Evolutionary conservation across 1,139 yeast genomes (phyloP), one percentile per base, ranked within the genome.

Genomic region (Lodderomyces elongisporus): DNA sequence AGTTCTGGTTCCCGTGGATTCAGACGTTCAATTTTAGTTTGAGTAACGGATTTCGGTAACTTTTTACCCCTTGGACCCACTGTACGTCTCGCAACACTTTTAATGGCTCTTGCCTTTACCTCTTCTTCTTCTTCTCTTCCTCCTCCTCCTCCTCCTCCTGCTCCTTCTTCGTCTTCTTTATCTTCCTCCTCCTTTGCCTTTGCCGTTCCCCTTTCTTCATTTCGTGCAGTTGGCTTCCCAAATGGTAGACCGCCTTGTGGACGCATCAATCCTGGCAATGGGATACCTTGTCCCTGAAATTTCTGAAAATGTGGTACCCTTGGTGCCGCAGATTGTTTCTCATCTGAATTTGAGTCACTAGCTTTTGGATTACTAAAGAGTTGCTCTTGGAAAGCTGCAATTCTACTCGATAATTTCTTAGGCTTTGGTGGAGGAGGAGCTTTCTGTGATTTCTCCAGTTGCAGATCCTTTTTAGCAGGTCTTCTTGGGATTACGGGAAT

Each of bases 1-100:
- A 58, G 56, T 18, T 54, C 58, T 5, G 66, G 42, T 14, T 51
- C 49, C 39, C 65, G 66, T 22, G 56, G 48, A 1, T 60, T 43
- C 15, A 44, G 48, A 3, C 46, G 37, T 28, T 57, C 69, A 13
- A 70, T 62, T 14, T 45, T 51, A 0, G 70, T 64, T 3, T 75
- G 71, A 10, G 73, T 70, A 14, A 77, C 70, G n/a, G 62, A 56
- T 38, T 72, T 72, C 1, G 96, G 96, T 32, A 85, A 62, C 44
- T 80, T 76, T 40, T 93, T 76, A 1, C 91, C 89, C 41, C 73
- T 70, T 17, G 95, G 95, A 0, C 95, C 95, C 44, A 64, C 77
- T 0, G 80, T 79, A 44, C 95, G 70, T 18, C 59, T 51, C 2
- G 16, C 13, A 4, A 13, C 14, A n/a, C 6, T 9, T 6, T 6